Base-by-base conservation (phyloP, 257 asterid species). In the Primulina eburnea region DNA sequence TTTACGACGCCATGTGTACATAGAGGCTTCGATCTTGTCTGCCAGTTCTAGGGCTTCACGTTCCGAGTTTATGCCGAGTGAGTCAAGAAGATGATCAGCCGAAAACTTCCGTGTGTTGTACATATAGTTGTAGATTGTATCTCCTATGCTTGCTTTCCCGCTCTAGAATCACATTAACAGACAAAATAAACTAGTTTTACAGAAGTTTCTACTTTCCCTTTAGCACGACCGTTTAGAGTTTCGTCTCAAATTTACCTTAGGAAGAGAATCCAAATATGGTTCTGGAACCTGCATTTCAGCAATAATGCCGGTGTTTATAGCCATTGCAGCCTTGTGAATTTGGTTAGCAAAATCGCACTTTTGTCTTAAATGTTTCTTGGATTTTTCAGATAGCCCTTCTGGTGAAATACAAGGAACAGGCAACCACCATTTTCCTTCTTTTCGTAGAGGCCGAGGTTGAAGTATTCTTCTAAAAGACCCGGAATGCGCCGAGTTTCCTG, bases 241-340 rank as follows among this genome's bases (percentile, higher is more conserved):
- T 14, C 20, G 16, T 50, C 2, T 50, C 56, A 7, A 50, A 50
- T 50, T 50, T 50, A 94, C 99, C 97, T 94, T 94, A 14, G 99
- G 97, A 73, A 91, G 96, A 20, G 97, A 80, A 29, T 83, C 79
- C 78, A 84, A 72, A 83, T 89, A 89, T 6, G 96, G 85, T 47
- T 94, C 95, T 37, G 99, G 99, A 47, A 89, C 81, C 58, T 82
- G 87, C 95, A 94, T 89, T 52, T 94, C 99, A 26, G 97, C 71
- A 63, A 91, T 90, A 77, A 88, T 84, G 61, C 81, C 72, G 30
- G 76, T 82, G 75, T 94, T 94, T 68, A 91, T 87, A 0, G 96
- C 96, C 95, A 85, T 91, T 16, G 99, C 92, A 28, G 99, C 99
- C 78, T 89, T 89, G 80, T 85, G 96, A 47, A 94, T 86, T 72